Base-by-base conservation (phyloP, 2,329 filamentous ascomycete species). In the Clonostachys chloroleuca region DNA sequence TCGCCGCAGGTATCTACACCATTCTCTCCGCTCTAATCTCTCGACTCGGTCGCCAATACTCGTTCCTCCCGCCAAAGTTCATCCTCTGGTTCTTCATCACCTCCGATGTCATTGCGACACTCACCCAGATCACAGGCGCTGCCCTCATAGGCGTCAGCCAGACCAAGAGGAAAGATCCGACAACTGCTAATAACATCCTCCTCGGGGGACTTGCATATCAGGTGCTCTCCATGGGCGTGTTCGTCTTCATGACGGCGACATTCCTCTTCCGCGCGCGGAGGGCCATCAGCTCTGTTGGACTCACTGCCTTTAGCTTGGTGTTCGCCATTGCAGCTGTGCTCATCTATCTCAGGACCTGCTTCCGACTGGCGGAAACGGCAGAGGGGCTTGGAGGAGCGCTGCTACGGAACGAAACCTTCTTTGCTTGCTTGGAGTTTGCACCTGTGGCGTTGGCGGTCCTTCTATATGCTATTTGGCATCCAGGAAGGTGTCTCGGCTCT, bases 1-100 rank as follows among this genome's bases (percentile, higher is more conserved):
- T 81, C 59, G 70, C 74, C 14, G 78, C 78, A 0, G 70, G 71
- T 0, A 74, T 81, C 44, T 82, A 81, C 64, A 74, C 74, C n/a
- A 64, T 78, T 42, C 64, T 81, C 7, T 74, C 70, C 0, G 66
- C 72, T 5, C 60, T 81, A 34, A 78, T 81, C 44, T 63, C 65
- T 40, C 60, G 66, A 10, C 64, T 74, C 36, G 73, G 72, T 4
- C 57, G 60, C 5, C 53, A 62, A 20, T 72, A 73, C 53, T 66
- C 73, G 1, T 66, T 72, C 3, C 57, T 80, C 5, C 64, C 66
- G 2, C 72, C 75, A 0, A 70, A 67, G 45, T 49, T 70, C 18
- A 71, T 81, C 39, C 61, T 81, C 7, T 73, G 68, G 63, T 70
- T 76, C 54, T 82, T 82, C 56, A 73, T 83, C 50, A 68, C 69